Evolutionary conservation across 1,284 basidiomycete genomes (phyloP), one percentile per base, ranked within the genome.

Genomic region (Pholiota adiposa): DNA sequence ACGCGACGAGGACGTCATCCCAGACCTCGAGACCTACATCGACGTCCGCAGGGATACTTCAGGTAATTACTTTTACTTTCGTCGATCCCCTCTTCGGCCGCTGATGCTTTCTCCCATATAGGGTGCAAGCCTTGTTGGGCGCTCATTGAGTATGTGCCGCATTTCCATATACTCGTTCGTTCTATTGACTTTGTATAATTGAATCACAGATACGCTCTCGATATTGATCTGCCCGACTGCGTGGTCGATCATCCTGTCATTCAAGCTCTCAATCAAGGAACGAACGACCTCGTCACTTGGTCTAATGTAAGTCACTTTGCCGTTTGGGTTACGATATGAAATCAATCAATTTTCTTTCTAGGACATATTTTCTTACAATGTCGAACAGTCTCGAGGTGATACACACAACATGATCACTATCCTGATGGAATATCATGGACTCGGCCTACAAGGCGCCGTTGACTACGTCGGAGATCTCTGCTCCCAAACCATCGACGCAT

Each of bases 351-450:
- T 33, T 27, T 43, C 21, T 36, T 29, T 46, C 1, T 51, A 87
- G 85, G 85, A 87, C 61, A 81, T 87, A 29, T 85, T 83, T 65
- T 87, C 86, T 0, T 87, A 84, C 70, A 86, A 86, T 56, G 81
- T 82, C 53, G 86, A 87, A 65, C 86, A 87, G 70, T 79, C 83
- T 7, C 78, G 79, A 18, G 78, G 76, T 12, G 83, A 86, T 59
- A 81, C 79, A 6, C 81, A 86, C 67, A 87, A 87, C 67, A 83
- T 87, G 78, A 77, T 87, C 50, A 75, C 77, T 4, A 80, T 87
- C 50, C 75, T 86, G 58, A 87, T 84, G 83, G 72, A 75, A 31
- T 73, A 83, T 61, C 77, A 82, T 54, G 78, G 77, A 1, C 72
- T 80, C 53, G 72, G 72, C 33, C 70, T 87, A 4, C 83, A 87